A percentile compares a stretch with the other conserved stretches of the same genome.
These are phyloP conservation scores for Aspergillus sp. DNA, from an alignment of 2,329 filamentous ascomycete species.

Conservation along the genomic window DNA sequence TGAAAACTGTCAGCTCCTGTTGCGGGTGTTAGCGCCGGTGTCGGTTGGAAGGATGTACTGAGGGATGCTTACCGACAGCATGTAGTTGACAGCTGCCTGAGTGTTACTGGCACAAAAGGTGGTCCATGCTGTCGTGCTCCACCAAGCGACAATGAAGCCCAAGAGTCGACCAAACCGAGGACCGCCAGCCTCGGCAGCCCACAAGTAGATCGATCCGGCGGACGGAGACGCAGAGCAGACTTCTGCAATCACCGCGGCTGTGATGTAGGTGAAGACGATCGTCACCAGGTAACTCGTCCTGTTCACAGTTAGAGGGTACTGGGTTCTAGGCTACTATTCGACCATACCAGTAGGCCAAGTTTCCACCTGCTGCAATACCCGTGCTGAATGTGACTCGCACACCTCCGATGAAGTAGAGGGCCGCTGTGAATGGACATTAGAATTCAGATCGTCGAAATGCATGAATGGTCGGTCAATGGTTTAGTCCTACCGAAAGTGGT, in stretches of 20 bases:
- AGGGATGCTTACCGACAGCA: constrained; percentile 45
- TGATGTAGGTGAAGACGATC: constrained; percentile 60
- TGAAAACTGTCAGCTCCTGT: constrained; percentile 58
- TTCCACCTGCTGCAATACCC: constrained; percentile 60
- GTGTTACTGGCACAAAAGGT: constrained; percentile 57
- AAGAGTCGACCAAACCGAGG: constrained; percentile 55
- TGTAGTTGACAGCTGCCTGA: constrained; percentile 51
- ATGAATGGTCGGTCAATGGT: not conserved
- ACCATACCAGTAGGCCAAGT: constrained; percentile 57
- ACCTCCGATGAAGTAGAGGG: constrained; percentile 60
- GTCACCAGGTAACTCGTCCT: constrained; percentile 61
- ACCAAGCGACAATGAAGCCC: constrained; percentile 63
- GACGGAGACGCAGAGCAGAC: constrained; percentile 59
- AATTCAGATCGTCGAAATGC: not conserved
- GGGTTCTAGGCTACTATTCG: not conserved
- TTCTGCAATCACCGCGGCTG: constrained; percentile 59
- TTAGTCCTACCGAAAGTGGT: constrained; percentile 54
- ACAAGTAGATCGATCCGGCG: constrained; percentile 60
- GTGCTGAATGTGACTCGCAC: constrained; percentile 62
- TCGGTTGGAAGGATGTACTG: not conserved
- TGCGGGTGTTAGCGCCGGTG: constrained; percentile 8
- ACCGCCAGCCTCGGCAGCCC: constrained; percentile 60
- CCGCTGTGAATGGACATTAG: constrained; percentile 42
- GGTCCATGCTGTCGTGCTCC: constrained; percentile 62
- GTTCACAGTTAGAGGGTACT: not conserved